These are phyloP conservation scores for Blastobotrys peoriensis DNA, from an alignment of 805 yeast species.

Conservation along the genomic window DNA sequence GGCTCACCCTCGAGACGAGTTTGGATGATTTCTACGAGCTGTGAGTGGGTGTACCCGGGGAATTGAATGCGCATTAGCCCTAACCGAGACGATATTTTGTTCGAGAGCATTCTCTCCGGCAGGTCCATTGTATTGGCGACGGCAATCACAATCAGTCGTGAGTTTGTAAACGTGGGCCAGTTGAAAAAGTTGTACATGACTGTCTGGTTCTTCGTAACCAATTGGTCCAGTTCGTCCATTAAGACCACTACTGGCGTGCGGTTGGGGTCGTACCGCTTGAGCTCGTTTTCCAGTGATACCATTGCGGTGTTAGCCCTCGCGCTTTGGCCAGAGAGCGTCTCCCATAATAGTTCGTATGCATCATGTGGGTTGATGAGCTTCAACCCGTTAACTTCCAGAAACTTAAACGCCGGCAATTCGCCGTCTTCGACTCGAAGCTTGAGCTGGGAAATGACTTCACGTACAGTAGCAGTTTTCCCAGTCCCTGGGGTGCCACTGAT, in stretches of 20 bases:
- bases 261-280: constrained; percentile 33
- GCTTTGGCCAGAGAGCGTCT: constrained; percentile 49
- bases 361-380: constrained; percentile 72
- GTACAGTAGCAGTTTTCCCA: constrained; percentile 90
- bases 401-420: constrained; percentile 51
- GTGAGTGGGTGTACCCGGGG: constrained; percentile 78
- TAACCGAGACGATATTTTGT: constrained; percentile 84
- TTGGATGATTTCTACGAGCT: constrained; percentile 67
- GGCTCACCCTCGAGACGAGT: constrained; percentile 56
- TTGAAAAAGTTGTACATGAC: constrained; percentile 95
- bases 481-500: constrained; percentile 98
- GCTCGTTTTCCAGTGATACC: constrained; percentile 63
- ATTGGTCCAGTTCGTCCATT: constrained; percentile 90
- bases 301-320: constrained; percentile 62
- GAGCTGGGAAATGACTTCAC: constrained; percentile 76
- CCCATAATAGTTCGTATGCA: constrained; percentile 81
- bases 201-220: constrained; percentile 73
- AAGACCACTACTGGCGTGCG: constrained; percentile 63
- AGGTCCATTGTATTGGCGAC: constrained; percentile 97
- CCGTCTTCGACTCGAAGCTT: constrained; percentile 36
- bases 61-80: constrained; percentile 85
- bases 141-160: constrained; percentile 81
- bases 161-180: constrained; percentile 85
- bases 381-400: constrained; percentile 85
- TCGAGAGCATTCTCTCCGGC: constrained; percentile 82